These are phyloP conservation scores for Candida labiduridarum DNA, from an alignment of 1,139 yeast species.

Conservation along the genomic window DNA sequence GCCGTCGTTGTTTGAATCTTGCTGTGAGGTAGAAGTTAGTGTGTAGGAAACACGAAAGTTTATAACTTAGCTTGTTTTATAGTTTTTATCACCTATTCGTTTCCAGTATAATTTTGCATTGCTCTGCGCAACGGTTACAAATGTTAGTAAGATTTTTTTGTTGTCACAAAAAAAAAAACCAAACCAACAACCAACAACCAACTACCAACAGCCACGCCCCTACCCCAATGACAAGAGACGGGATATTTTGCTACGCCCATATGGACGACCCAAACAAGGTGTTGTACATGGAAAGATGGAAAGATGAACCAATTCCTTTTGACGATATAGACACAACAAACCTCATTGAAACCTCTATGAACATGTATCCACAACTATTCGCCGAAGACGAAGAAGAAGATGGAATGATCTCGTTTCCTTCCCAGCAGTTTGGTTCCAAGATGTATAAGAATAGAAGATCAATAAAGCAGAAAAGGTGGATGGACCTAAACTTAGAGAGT, in stretches of 20 bases:
- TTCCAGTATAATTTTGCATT: too few relatives aligned
- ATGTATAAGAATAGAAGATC: slow-evolving; percentile 36
- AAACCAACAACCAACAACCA: too few relatives aligned
- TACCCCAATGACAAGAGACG: slow-evolving; percentile 25
- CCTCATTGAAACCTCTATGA: slow-evolving; percentile 39
- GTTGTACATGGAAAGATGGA: slow-evolving; percentile 46
- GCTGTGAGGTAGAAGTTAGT: slow-evolving; percentile 24
- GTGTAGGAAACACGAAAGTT: too few relatives aligned
- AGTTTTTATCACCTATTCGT: too few relatives aligned
- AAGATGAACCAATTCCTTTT: slow-evolving; percentile 42
- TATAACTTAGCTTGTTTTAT: too few relatives aligned
- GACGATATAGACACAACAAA: slow-evolving; percentile 46
- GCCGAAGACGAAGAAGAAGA: slow-evolving; percentile 48
- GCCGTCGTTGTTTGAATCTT: slow-evolving; percentile 64
- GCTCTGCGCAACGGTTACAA: too few relatives aligned
- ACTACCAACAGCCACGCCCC: too few relatives aligned
- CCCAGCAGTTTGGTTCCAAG: slow-evolving; percentile 43
- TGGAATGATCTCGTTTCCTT: slow-evolving; percentile 33
- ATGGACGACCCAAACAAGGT: slow-evolving; percentile 44
- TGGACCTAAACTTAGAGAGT: slow-evolving; percentile 36
- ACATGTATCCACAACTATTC: slow-evolving; percentile 37
- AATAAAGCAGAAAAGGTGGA: slow-evolving; percentile 38
- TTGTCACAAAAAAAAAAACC: too few relatives aligned
- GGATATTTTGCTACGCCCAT: slow-evolving; percentile 38
- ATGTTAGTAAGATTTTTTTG: too few relatives aligned